These are phyloP conservation scores for Phanerochaete carnosa DNA, from an alignment of 768 basidiomycete genomes.

Conservation along the genomic window DNA sequence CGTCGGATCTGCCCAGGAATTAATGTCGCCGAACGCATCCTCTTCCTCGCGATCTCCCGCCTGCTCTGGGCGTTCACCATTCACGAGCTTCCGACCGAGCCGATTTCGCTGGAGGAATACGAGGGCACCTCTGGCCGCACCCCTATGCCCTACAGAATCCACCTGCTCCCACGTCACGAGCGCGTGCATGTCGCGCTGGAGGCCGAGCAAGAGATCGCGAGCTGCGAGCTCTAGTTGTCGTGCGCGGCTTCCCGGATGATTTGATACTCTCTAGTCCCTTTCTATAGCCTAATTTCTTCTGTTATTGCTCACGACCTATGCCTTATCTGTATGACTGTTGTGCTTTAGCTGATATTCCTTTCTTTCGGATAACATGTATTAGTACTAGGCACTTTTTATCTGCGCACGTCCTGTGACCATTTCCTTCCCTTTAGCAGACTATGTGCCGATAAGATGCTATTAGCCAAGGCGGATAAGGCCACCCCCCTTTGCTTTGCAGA, in stretches of 20 bases:
- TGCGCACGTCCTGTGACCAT: too few relatives aligned
- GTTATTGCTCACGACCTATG: neutral
- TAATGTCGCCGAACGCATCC: constrained; percentile 42
- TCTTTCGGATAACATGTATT: too few relatives aligned
- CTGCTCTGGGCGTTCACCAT: constrained; percentile 48
- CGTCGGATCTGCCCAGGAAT: constrained; percentile 41
- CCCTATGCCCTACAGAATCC: constrained; percentile 39
- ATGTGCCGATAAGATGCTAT: too few relatives aligned
- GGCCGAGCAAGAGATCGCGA: constrained; percentile 10
- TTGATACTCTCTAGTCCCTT: neutral
- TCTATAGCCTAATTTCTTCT: neutral
- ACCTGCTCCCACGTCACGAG: constrained; percentile 21
- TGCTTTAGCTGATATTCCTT: neutral
- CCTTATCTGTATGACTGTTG: constrained; percentile 11
- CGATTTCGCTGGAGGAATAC: constrained; percentile 45
- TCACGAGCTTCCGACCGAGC: constrained; percentile 38
- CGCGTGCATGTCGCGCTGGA: constrained; percentile 10
- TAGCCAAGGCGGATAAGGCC: too few relatives aligned
- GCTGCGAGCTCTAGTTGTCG: neutral
- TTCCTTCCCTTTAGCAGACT: too few relatives aligned
- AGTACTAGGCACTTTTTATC: too few relatives aligned
- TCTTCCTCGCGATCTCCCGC: constrained; percentile 42
- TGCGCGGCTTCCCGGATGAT: neutral
- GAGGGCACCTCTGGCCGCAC: constrained; percentile 45
- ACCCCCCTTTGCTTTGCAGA: too few relatives aligned